Conservation (phyloP, 139 green algal genomes). For the Astrephomene gubernaculifera region DNA sequence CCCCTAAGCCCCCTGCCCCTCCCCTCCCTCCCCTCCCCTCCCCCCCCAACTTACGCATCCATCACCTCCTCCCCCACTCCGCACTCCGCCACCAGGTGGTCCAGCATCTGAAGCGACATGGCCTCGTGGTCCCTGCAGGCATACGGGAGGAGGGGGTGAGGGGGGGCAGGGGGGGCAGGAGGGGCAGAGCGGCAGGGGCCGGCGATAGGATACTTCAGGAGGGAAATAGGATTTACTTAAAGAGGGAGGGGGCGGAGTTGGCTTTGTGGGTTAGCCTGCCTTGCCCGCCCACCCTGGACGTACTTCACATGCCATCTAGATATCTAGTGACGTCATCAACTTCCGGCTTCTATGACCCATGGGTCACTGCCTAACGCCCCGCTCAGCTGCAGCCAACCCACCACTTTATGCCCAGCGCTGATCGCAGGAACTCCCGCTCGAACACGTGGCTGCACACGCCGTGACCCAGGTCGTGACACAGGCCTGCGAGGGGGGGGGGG, state of each 20-base stretch:
- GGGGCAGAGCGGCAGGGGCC: not conserved
- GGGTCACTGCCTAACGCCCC: too few species aligned
- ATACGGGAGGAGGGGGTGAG: not conserved
- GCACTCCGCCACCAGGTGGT: constrained; percentile 67
- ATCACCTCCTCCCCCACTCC: too few species aligned
- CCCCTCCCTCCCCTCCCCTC: too few species aligned
- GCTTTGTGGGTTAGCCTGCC: not conserved
- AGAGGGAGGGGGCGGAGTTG: not conserved
- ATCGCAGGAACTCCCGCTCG: constrained; percentile 79
- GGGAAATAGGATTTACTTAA: not conserved
- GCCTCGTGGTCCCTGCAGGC: constrained; percentile 45
- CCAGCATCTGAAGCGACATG: constrained; percentile 51
- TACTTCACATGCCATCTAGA: too few species aligned
- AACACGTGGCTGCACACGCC: constrained; percentile 93
- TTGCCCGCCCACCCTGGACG: not conserved
- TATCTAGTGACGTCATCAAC: too few species aligned
- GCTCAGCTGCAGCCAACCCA: too few species aligned
- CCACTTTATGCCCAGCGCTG: not conserved
- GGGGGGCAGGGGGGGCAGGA: too few species aligned
- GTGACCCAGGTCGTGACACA: constrained; percentile 96
- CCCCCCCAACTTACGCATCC: too few species aligned
- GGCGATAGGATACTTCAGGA: not conserved
- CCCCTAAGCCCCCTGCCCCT: too few species aligned
- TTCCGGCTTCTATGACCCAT: too few species aligned
- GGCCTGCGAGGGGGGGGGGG: constrained; percentile 62